These are phyloP conservation scores for Trametes cingulata DNA, from an alignment of 768 basidiomycete species.

Conservation along the genomic window DNA sequence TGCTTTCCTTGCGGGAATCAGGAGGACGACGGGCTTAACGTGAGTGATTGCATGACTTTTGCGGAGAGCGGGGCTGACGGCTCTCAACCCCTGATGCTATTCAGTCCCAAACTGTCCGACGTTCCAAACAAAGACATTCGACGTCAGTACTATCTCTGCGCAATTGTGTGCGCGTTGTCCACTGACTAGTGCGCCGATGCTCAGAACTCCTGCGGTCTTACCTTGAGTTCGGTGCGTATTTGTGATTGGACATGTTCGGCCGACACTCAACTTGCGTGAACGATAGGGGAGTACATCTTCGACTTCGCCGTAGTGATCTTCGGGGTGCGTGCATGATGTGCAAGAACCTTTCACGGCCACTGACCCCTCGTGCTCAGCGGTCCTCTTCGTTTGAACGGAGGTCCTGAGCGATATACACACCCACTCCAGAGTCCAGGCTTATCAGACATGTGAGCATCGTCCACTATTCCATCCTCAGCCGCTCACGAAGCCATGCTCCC, in stretches of 20 bases:
- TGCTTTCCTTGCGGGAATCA: conserved; percentile 83
- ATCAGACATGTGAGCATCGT: not conserved
- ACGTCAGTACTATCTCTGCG: conserved; percentile 51
- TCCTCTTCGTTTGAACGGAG: conserved; percentile 73
- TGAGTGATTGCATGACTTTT: conserved; percentile 48
- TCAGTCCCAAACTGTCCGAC: conserved; percentile 69
- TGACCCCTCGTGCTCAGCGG: conserved; percentile 45
- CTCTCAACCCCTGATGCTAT: too few species aligned
- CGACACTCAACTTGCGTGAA: not conserved
- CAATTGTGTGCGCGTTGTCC: too few species aligned
- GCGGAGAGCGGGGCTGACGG: too few species aligned
- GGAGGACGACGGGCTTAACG: conserved; percentile 84
- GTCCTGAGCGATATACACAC: conserved; percentile 9
- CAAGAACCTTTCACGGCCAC: not conserved
- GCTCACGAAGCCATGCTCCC: not conserved
- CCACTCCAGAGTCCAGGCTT: not conserved
- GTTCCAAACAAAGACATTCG: conserved; percentile 90
- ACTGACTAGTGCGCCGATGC: too few species aligned
- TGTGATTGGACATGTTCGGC: not conserved
- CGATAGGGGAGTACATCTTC: conserved; percentile 79
- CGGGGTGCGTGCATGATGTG: conserved; percentile 59
- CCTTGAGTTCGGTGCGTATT: conserved; percentile 69
- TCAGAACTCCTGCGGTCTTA: conserved; percentile 74
- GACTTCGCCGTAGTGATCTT: conserved; percentile 85
- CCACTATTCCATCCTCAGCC: not conserved